phyloP scores from a whole-genome alignment of 2,329 filamentous ascomycete genomes.

The Diaporthe destruens region DNA sequence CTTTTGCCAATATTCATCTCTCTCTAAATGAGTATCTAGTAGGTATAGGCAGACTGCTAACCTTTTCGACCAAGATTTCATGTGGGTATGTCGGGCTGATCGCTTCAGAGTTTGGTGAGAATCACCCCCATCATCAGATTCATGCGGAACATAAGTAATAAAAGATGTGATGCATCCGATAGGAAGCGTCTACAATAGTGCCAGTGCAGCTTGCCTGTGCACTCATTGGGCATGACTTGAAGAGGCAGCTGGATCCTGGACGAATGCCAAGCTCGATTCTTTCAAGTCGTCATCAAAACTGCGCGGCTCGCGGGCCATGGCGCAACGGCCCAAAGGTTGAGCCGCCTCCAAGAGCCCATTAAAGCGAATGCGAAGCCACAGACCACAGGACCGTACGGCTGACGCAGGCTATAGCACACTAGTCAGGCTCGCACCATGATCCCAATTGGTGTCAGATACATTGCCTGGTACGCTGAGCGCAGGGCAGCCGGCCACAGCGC shows the following conservation, averaged over 20 bases:
- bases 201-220: not conserved
- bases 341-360: not conserved
- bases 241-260: not conserved
- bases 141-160: not conserved
- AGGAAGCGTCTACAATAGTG: no score
- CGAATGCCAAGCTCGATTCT: not conserved
- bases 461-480: not conserved
- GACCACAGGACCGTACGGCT: not conserved
- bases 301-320: not conserved
- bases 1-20: not conserved
- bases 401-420: not conserved
- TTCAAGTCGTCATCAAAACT: slow-evolving; percentile 6
- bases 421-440: not conserved
- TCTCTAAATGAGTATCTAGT: no score
- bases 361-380: slow-evolving; percentile 17
- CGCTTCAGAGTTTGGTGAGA: not conserved
- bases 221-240: not conserved
- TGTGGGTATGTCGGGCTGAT: not conserved
- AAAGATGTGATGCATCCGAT: not conserved
- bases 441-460: not conserved
- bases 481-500: no score
- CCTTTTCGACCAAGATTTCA: not conserved
- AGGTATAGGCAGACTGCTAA: no score
- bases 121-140: not conserved
- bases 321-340: slow-evolving; percentile 1